Evolutionary conservation across 1,139 yeast genomes (phyloP).

Genomic region (Taphrina betulina): DNA sequence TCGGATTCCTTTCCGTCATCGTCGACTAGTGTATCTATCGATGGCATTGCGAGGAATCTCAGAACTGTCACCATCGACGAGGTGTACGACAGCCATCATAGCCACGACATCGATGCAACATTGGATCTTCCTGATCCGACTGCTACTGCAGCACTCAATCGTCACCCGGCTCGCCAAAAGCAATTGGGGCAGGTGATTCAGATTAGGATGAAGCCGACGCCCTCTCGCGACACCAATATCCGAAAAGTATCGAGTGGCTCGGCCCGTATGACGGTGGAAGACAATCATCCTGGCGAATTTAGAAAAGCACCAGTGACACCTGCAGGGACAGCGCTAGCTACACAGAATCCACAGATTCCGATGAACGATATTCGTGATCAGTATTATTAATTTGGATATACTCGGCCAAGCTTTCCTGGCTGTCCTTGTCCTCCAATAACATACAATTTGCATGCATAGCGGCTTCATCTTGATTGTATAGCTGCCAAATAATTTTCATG

Average conservation of each 20-base stretch:
- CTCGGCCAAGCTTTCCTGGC: too few relatives aligned
- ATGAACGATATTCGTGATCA: slow-evolving; percentile 8
- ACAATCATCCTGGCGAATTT: background rate
- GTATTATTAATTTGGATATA: too few relatives aligned
- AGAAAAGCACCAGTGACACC: background rate
- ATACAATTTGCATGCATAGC: too few relatives aligned
- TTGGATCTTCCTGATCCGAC: slow-evolving; percentile 2
- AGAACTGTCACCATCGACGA: too few relatives aligned
- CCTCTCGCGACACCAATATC: background rate
- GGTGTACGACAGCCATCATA: slow-evolving; percentile 18
- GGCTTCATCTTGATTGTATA: too few relatives aligned
- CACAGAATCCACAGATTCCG: background rate
- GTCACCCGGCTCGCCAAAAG: slow-evolving; percentile 6
- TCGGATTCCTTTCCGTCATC: background rate
- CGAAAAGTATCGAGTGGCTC: background rate
- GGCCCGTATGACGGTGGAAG: background rate
- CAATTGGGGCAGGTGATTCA: background rate
- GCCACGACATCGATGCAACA: slow-evolving; percentile 7
- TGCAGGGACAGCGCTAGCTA: background rate
- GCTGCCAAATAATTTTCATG: too few relatives aligned
- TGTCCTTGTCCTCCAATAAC: too few relatives aligned
- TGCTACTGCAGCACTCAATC: background rate
- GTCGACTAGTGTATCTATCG: too few relatives aligned
- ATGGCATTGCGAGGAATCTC: too few relatives aligned
- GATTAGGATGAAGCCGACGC: background rate